A percentile compares a stretch with the other conserved stretches of the same genome.
Evolutionary conservation across 805 yeast genomes (phyloP).

Genomic region (Hyphopichia homilentoma): DNA sequence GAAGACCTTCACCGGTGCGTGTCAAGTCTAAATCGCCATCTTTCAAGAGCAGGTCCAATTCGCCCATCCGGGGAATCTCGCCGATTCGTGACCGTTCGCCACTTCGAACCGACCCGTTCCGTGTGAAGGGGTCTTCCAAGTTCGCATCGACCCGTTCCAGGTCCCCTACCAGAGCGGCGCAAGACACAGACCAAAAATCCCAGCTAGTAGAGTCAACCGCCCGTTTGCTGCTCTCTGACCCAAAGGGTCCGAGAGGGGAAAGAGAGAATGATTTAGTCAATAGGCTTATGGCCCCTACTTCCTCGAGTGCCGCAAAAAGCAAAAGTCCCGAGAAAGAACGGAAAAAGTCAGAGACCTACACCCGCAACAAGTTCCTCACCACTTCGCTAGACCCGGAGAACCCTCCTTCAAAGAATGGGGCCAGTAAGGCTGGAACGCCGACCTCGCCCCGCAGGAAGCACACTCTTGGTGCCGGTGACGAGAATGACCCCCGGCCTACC

Average conservation of each 20-base stretch:
- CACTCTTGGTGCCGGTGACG: background rate
- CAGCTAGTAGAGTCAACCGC: slow-evolving; percentile 1
- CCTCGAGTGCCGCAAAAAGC: slow-evolving; percentile 26
- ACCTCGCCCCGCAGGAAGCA: background rate
- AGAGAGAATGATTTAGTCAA: slow-evolving; percentile 10
- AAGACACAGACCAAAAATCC: slow-evolving; percentile 3
- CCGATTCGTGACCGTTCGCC: too few species aligned
- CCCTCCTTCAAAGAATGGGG: too few species aligned
- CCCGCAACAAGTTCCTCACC: slow-evolving; percentile 32
- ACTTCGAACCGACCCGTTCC: too few species aligned
- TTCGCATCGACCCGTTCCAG: slow-evolving; percentile 1
- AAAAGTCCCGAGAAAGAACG: slow-evolving; percentile 3
- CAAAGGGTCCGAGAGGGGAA: slow-evolving; percentile 3
- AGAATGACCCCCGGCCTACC: background rate
- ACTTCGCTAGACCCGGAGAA: slow-evolving; percentile 32
- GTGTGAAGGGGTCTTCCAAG: too few species aligned
- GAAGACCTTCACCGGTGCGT: too few species aligned
- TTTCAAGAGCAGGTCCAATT: too few species aligned
- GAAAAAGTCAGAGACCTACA: slow-evolving; percentile 7
- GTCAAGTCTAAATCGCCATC: too few species aligned
- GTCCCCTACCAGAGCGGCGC: slow-evolving; percentile 9
- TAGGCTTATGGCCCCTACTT: slow-evolving; percentile 27
- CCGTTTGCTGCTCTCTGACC: too few species aligned
- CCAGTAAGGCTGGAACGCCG: too few species aligned
- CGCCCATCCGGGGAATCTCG: too few species aligned